Conservation (phyloP, 2,329 filamentous ascomycete species). For the Gremmenia infestans region DNA sequence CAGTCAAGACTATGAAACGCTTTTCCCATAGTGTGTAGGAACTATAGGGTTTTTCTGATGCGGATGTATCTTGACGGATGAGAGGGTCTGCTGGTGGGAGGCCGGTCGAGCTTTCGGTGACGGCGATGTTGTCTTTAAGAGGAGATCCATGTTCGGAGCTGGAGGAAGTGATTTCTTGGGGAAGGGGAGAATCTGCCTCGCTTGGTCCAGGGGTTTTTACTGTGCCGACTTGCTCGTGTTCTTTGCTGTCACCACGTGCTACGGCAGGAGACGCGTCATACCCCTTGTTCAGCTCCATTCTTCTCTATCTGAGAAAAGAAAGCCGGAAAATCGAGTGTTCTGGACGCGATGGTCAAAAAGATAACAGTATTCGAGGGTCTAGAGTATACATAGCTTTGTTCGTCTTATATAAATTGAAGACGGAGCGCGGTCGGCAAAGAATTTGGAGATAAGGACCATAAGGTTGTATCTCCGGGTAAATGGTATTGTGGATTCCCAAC, state of each 20-base stretch:
- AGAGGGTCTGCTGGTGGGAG: not conserved
- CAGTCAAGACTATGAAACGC: constrained; percentile 41
- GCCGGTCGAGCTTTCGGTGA: not conserved
- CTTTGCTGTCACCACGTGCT: not conserved
- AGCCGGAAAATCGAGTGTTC: no score
- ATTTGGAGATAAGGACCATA: not conserved
- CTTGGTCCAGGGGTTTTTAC: not conserved
- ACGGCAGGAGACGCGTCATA: not conserved
- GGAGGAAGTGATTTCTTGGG: not conserved
- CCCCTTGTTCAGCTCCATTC: not conserved
- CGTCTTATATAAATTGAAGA: not conserved
- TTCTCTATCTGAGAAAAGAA: not conserved
- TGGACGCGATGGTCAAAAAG: no score
- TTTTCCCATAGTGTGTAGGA: constrained; percentile 13
- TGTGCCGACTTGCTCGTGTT: not conserved
- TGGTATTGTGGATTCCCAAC: not conserved
- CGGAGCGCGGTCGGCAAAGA: not conserved
- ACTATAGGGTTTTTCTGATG: constrained; percentile 7
- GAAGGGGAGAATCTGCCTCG: not conserved
- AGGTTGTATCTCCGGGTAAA: not conserved
- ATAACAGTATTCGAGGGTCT: not conserved
- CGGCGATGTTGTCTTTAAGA: not conserved
- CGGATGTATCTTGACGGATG: not conserved
- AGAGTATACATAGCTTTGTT: not conserved
- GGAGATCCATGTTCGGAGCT: not conserved